These are phyloP conservation scores for Torulaspora delbrueckii DNA, from an alignment of 805 yeast species.

Conservation along the genomic window DNA sequence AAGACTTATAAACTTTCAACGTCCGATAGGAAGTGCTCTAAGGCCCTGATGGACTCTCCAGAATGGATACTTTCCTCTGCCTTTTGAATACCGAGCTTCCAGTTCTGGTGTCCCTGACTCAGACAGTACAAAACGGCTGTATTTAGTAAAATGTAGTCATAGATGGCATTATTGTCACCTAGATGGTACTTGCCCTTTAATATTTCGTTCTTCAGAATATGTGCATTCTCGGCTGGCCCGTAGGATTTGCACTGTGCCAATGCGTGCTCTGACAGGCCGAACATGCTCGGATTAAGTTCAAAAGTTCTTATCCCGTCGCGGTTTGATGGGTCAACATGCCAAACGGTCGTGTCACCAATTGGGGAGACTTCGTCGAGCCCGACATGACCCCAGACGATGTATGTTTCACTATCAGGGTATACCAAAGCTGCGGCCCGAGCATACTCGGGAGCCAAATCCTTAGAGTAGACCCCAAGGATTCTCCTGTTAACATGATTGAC, in stretches of 20 bases:
- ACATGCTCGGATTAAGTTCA: constrained; percentile 64
- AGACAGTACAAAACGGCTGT: constrained; percentile 83
- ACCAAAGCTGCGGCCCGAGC: constrained; percentile 73
- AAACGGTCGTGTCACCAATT: constrained; percentile 70
- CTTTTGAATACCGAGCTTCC: constrained; percentile 71
- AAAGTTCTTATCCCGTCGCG: constrained; percentile 42
- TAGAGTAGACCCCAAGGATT: constrained; percentile 84
- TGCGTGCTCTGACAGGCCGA: constrained; percentile 72
- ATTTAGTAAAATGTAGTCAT: constrained; percentile 87
- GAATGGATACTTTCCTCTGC: constrained; percentile 65
- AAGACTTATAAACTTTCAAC: constrained; percentile 20
- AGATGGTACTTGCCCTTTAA: constrained; percentile 42
- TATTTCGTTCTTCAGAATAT: constrained; percentile 39
- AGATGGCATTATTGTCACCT: constrained; percentile 55
- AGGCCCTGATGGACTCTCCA: constrained; percentile 62
- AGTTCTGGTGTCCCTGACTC: constrained; percentile 58
- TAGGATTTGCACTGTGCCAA: constrained; percentile 70
- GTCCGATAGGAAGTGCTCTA: constrained; percentile 44
- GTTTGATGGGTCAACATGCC: constrained; percentile 53
- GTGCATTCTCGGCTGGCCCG: constrained; percentile 82
- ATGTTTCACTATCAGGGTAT: constrained; percentile 45
- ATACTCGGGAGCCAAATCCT: constrained; percentile 71
- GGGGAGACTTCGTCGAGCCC: constrained; percentile 95
- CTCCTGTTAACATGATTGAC: constrained; percentile 69
- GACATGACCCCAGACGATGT: constrained; percentile 90